Base-by-base conservation (phyloP, 176 grass and related monocot genomes). In the Phoenix dactylifera region DNA sequence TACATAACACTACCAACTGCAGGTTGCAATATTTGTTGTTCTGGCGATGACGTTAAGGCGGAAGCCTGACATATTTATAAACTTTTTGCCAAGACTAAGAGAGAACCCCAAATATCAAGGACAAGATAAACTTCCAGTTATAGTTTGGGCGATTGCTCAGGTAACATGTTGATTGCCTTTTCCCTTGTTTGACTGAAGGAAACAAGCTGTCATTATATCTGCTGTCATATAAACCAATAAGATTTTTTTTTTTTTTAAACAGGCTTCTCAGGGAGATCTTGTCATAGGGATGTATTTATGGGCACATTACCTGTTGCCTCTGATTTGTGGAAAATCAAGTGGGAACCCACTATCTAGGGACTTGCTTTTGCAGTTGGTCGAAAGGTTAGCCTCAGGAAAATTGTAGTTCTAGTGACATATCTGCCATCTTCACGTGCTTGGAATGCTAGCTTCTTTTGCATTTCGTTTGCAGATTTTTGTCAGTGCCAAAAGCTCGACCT, bases 11-110 rank as follows among this genome's bases (percentile, higher is more conserved):
- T 58, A 16, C 15, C 29, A 54, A 65, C 30, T 6, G 66, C 72
- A 97, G 93, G 93, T 97, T 76, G 93, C 93, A 68, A 91, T 97
- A 48, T 97, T 91, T 17, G 84, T 72, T 79, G 84, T 88, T 20
- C 83, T 97, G 58, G 93, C 93, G 1, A 83, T 97, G 81, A 82
- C 78, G 26, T 76, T 97, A 75, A 91, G 81, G 63, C 77, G 84
- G 53, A 97, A 91, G 63, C 87, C 87, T 32, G 93, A 91, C 26
- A 73, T 72, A 44, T 55, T 97, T 49, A 64, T 73, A 66, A 79
- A 22, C 26, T 4, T 88, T 26, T 71, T 77, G 71, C 78, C 84
- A 4, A 91, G 80, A 68, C 50, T 97, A 76, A 82, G 56, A 71
- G 84, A 78, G 26, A 97, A 85, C 63, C 65, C 74, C 49, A 88